Evolutionary conservation across 2,329 filamentous ascomycete species (phyloP).

Genomic region (Diaporthe eres): DNA sequence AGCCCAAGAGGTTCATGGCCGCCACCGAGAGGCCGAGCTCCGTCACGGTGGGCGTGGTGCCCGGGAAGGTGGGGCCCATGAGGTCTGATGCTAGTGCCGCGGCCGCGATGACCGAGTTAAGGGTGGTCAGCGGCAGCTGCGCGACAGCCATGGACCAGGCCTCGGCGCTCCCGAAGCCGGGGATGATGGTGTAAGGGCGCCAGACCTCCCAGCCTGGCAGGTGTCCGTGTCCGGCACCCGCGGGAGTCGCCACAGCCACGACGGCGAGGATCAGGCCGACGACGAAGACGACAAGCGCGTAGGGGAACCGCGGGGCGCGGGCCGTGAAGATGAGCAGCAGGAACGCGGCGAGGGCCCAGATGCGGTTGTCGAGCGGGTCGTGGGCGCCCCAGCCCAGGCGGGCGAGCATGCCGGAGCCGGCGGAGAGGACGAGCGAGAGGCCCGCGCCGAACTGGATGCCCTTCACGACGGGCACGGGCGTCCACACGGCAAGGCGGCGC

Average conservation of each 20-base stretch:
- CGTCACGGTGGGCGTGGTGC: conserved; percentile 76
- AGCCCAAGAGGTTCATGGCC: conserved; percentile 85
- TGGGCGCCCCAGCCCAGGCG: conserved; percentile 75
- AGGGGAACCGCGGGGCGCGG: conserved; percentile 75
- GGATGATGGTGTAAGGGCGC: conserved; percentile 68
- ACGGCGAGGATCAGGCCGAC: conserved; percentile 77
- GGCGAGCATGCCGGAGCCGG: conserved; percentile 77
- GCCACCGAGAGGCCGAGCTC: conserved; percentile 86
- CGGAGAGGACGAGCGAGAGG: conserved; percentile 84
- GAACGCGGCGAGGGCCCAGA: conserved; percentile 84
- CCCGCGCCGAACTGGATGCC: conserved; percentile 96
- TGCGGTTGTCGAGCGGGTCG: conserved; percentile 81
- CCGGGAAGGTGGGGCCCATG: conserved; percentile 72
- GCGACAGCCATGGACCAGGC: conserved; percentile 77
- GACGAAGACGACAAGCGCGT: conserved; percentile 80
- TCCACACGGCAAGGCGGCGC: conserved; percentile 77
- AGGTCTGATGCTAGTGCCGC: conserved; percentile 84
- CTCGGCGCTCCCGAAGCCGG: conserved; percentile 52
- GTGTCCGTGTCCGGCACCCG: conserved; percentile 43
- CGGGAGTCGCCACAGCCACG: conserved; percentile 51
- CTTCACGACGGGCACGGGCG: conserved; percentile 90
- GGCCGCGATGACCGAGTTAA: conserved; percentile 94
- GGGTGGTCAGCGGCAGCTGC: conserved; percentile 89
- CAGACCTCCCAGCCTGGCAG: conserved; percentile 72
- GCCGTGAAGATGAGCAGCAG: conserved; percentile 78